Evolutionary conservation across 371 early-diverging fungal genomes (phyloP).

Genomic region (Fennellomyces sp.): DNA sequence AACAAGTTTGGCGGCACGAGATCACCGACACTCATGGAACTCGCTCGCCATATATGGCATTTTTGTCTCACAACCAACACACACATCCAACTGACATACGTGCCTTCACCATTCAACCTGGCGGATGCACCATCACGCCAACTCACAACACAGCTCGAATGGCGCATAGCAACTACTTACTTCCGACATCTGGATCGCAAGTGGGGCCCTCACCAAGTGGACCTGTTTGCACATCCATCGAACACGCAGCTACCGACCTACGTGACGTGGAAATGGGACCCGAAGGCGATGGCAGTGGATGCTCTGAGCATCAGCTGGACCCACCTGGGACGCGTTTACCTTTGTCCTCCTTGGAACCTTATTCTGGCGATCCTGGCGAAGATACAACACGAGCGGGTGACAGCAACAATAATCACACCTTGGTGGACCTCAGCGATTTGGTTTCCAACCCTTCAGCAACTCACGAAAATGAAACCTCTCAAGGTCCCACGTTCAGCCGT

Average conservation of each 20-base stretch:
- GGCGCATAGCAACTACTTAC: slow-evolving; percentile 13
- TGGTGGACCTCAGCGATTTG: too few species aligned
- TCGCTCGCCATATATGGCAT: slow-evolving; percentile 19
- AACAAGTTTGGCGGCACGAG: slow-evolving; percentile 32
- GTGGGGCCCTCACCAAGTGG: slow-evolving; percentile 31
- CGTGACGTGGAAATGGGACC: background rate
- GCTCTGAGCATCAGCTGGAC: background rate
- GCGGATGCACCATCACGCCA: slow-evolving; percentile 24
- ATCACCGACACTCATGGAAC: slow-evolving; percentile 15
- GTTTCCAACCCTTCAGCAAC: background rate
- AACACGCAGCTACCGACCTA: background rate
- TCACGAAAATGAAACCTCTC: background rate
- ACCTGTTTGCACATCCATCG: slow-evolving; percentile 19
- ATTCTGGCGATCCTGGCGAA: background rate
- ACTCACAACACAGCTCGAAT: slow-evolving; percentile 24
- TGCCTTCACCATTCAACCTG: slow-evolving; percentile 30
- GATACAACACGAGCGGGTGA: background rate
- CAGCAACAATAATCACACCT: too few species aligned
- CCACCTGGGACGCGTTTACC: background rate
- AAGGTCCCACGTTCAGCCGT: background rate
- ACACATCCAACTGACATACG: slow-evolving; percentile 21
- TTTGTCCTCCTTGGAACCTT: background rate
- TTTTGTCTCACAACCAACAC: slow-evolving; percentile 21
- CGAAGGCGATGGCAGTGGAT: background rate
- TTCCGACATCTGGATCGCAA: slow-evolving; percentile 14